Evolutionary conservation across 2,329 filamentous ascomycete species (phyloP), one percentile per base, ranked within the genome.

Genomic region (Penicillium sp.): DNA sequence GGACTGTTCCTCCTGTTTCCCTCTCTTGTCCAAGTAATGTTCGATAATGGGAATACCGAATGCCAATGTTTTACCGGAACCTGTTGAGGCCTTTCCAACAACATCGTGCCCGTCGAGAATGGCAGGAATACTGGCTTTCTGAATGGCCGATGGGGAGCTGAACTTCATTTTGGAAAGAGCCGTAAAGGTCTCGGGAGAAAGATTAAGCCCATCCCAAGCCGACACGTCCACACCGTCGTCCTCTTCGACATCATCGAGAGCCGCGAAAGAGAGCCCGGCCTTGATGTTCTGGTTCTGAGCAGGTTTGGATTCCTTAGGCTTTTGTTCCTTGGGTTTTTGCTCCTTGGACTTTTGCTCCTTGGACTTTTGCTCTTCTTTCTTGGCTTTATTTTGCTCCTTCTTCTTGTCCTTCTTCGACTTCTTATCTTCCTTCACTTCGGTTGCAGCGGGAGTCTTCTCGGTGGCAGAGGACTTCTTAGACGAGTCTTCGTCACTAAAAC

Each of bases 1-100:
- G 53, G 76, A 68, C 11, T 77, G 74, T 19, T 72, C 72, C 23
- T 73, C 73, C 15, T 66, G 65, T 45, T 65, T 63, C 4, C 62
- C 62, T 52, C 72, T 73, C 55, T 70, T 70, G 58, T 84, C 82
- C 7, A 99, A 76, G 81, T 88, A 97, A 54, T 84, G 82, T 73
- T 99, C 92, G 10, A 97, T 80, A 55, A 99, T 94, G 0, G 94
- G 94, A 60, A 99, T 92, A 1, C 89, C 91, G 73, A 96, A 99
- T 0, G 94, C 93, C 44, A 99, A 79, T 0, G 94, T 99, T 77
- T 99, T 99, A 66, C 94, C 94, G 15, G 94, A 97, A 63, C 94
- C 94, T 0, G 94, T 99, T 11, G 93, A 89, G 2, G 94, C 94
- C 77, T 99, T 99, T 41, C 94, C 94, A 62, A 99, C 89, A 16